Evolutionary conservation across 495 filamentous ascomycete species (phyloP), one percentile per base, ranked within the genome.

Genomic region (Paragyromitra xinjiangensis): DNA sequence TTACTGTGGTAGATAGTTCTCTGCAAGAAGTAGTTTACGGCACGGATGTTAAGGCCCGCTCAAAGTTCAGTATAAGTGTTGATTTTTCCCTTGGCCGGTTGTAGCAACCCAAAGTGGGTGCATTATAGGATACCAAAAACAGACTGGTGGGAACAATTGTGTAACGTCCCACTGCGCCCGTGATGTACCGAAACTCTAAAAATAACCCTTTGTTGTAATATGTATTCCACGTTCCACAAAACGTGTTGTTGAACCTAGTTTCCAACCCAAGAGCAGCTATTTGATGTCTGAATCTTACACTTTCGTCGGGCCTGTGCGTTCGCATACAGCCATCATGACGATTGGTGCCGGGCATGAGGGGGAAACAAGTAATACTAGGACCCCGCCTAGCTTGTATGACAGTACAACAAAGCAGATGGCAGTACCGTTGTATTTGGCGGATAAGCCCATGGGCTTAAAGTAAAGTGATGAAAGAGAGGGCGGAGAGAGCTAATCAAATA

Each of bases 131-230:
- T 56, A 11, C 53, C 53, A 56, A 16, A 56, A 29, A 56, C 12
- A 26, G 48, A n/a, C 26, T 37, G 14, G 8, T 37, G 64, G 14
- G 45, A 26, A 39, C 34, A 22, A 7, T 19, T 1, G 51, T 69
- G 51, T 58, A 58, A 58, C 51, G 37, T 69, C 34, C 11, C 66
- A 69, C 66, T 14, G 50, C 50, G 19, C 11, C 61, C 61, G 37
- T 8, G 24, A 42, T 11, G 16, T 19, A 29, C 53, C 45, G 19
- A 42, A 14, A 6, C 2, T 34, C 66, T 69, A 69, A 69, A 69
- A 69, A 69, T 69, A 66, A 9, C 19, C 0, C 24, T 7, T 7
- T 55, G 2, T 11, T 9, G 26, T 6, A 16, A 39, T 40, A 22
- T 22, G 34, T 11, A 14, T 37, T 40, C 45, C 16, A 5, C 34